Base-by-base conservation (phyloP, 441 rosid species). In the Erodium trifolium region DNA sequence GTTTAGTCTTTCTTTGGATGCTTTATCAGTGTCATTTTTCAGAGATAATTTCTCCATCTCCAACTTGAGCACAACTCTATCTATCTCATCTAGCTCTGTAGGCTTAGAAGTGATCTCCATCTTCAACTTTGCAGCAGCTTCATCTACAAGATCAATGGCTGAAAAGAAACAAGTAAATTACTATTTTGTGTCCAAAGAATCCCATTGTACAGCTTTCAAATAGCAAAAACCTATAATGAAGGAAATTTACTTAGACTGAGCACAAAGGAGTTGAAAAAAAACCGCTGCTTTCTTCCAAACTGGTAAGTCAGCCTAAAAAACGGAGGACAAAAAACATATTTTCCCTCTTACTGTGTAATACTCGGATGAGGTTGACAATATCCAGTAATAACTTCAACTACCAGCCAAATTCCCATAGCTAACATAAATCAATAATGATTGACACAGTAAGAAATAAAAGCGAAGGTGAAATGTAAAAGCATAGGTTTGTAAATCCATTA, bases 81-180 rank as follows among this genome's bases (percentile, higher is more conserved):
- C 85, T 68, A 95, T 92, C 84, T 92, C 99, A 73, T 95, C 98
- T 17, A 95, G 92, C 51, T 88, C 95, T 71, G 96, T 92, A 53
- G 99, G 99, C 76, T 92, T 95, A n/a, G 99, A 92, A 49, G 98
- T 90, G 65, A 95, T 95, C 77, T 95, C 98, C 99, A 92, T 95
- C 76, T 88, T 95, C 99, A 77, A 95, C 41, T 97, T 89, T 73
- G 99, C 92, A 69, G 98, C 99, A 71, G 98, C 99, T 81, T 94
- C 99, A 83, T 94, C 98, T 64, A 94, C 82, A 90, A 94, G 84
- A 77, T 94, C 99, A 67, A 94, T 94, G 4, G 99, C 99, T 80
- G 92, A 92, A 76, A 92, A 45, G 97, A 8, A 35, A 29, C 67
- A 39, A 12, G 67, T 12, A 34, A 5, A 60, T 51, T 57, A 57